Evolutionary conservation across 192 early-diverging fungal species (phyloP), one percentile per base, ranked within the genome.

Genomic region (Gigaspora rosea): DNA sequence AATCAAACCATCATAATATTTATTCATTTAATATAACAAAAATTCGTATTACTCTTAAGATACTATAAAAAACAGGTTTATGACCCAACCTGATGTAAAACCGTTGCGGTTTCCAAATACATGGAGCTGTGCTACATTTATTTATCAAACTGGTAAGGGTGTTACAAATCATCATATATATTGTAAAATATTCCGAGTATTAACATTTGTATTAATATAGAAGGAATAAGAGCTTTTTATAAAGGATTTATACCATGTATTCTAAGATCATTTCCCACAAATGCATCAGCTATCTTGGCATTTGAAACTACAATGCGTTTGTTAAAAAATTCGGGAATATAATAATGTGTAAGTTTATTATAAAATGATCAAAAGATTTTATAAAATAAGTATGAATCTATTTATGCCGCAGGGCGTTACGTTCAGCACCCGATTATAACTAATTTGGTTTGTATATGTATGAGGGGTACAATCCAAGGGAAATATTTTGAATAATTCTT

Each of bases 231-330:
- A 56, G 96, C 95, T 8, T 98, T 98, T 77, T 96, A 95, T 82
- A 86, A 94, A 86, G 88, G 97, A 32, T 97, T 97, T 80, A 67
- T 92, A 13, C 95, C 95, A 13, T 94, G 93, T 13, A 92, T 98
- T 64, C 86, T 98, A 46, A 88, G 97, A 41, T 90, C 93, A 3
- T 98, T 98, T 82, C 97, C 97, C 3, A 97, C 96, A 0, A 98
- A 98, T 76, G 96, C 94, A 49, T 92, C 92, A 32, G 95, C 95
- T n/a, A 92, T 98, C 54, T 90, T 96, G 57, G 91, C 93, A 3
- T 96, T 93, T 87, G 95, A 98, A 73, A 87, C 88, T 32, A 87
- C 85, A 0, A 89, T 91, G 86, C 78, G 82, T 20, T 80, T 69
- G 79, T 49, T 63, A 75, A 57, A 76, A 59, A 50, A 74, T 77